Base-by-base conservation (phyloP, 2,329 filamentous ascomycete genomes). In the Pezicula radicicola region DNA sequence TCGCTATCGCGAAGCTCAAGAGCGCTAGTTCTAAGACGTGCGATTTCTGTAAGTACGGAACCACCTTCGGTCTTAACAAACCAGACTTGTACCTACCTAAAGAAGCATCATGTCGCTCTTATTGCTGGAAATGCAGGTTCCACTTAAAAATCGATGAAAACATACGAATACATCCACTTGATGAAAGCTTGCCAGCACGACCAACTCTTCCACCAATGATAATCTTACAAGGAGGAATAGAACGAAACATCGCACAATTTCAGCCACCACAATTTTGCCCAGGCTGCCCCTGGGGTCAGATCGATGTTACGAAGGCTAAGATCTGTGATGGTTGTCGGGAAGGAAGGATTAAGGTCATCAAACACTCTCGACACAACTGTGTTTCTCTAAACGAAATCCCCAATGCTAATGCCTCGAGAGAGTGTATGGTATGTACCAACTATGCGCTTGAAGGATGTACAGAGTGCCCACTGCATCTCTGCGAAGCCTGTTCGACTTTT, bases 381-480 rank as follows among this genome's bases (percentile, higher is more conserved):
- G 19, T 36, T 41, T 37, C 21, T 9, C 4, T 28, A 13, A 27
- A 18, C 13, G 10, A 27, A 39, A 46, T 8, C n/a, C 39, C 25
- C 13, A 19, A 36, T 25, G 37, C 28, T 27, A 44, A 4, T 15
- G 16, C 7, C 15, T 42, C 25, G 40, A 46, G 35, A 13, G 45
- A 44, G 19, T 60, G 58, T 40, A 60, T 60, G 58, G 36, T 60
- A 7, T 59, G 57, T 21, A 25, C 44, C 21, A 28, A 19, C 6
- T 30, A 35, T 25, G 53, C 51, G 4, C 35, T 39, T 15, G 43
- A 40, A 25, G 36, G 41, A 10, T 59, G 57, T 39, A 18, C 25
- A 3, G 53, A 40, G 1, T 59, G 57, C 25, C 55, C 57, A 2
- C 45, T 59, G 46, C 51, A 51, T 43, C 13, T 59, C 2, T 59